These are phyloP conservation scores for Microdochium trichocladiopsis DNA, from an alignment of 2,329 filamentous ascomycete genomes.

Conservation along the genomic window DNA sequence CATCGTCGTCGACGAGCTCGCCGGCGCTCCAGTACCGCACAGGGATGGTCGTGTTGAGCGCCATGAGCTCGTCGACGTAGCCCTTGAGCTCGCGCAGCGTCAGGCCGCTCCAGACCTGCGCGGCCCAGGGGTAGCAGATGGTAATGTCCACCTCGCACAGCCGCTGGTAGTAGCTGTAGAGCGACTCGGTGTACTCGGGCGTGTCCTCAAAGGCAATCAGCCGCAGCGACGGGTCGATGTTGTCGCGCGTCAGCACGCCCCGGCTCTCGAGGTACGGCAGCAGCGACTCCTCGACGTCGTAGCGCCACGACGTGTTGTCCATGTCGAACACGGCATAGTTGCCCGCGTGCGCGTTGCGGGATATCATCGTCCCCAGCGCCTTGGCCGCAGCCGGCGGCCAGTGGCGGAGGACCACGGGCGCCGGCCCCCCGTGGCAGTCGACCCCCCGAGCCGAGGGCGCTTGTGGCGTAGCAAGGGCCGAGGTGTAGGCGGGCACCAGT, in stretches of 20 bases:
- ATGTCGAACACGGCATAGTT: conserved; percentile 34
- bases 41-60: conserved; percentile 27
- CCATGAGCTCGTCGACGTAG: conserved; percentile 39
- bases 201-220: conserved; percentile 34
- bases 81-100: conserved; percentile 36
- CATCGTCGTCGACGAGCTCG: conserved; percentile 14
- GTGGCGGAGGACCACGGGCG: conserved; percentile 11
- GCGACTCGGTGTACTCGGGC: conserved; percentile 26
- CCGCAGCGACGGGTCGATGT: conserved; percentile 29
- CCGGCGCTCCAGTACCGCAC: conserved; percentile 28
- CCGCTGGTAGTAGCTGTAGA: conserved; percentile 37
- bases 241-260: conserved; percentile 30
- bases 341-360: conserved; percentile 26
- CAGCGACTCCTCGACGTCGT: conserved; percentile 34
- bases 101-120: conserved; percentile 32
- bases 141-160: conserved; percentile 32
- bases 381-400: conserved; percentile 28
- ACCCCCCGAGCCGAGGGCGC: too few relatives aligned
- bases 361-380: conserved; percentile 28
- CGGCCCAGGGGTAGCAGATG: conserved; percentile 34
- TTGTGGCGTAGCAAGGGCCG: not conserved
- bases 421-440: not conserved
- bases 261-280: conserved; percentile 34
- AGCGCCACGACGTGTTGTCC: conserved; percentile 36
- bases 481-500: not conserved